Evolutionary conservation across 2,329 filamentous ascomycete genomes (phyloP), one percentile per base, ranked within the genome.

Genomic region (Diaporthe velutina): DNA sequence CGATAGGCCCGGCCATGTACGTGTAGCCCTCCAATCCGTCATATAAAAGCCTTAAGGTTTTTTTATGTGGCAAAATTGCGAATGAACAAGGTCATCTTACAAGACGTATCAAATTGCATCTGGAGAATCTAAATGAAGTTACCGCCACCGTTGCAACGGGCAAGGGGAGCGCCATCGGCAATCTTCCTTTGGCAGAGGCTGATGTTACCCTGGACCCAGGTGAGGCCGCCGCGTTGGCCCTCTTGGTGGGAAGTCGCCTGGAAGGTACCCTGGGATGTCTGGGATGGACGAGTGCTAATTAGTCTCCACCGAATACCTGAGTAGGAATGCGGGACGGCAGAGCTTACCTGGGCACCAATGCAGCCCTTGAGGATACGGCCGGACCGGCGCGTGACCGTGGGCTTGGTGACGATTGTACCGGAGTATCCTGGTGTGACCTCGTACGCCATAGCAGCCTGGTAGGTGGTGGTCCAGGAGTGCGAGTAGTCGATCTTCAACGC

Each of bases 291-390:
- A 1, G 15, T 19, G 13, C 22, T 7, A 30, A 6, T 45, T 22
- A 64, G 15, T 28, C 10, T 25, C n/a, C 35, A 45, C 5, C 4
- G 17, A 2, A 40, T 17, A 30, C 10, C 35, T 38, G 33, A 30
- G 2, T 7, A 30, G 9, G 3, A 33, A 30, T 1, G 15, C 8
- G 25, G 25, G 22, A 8, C 19, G 42, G 58, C 7, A 12, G 10
- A 33, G 40, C 58, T 45, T 38, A 64, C 58, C 38, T 64, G 58
- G 19, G 38, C 38, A 19, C 58, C 58, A 64, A 64, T 64, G 38
- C 58, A 64, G 17, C 58, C 58, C 58, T 64, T 64, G 58, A 64
- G 58, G 25, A 64, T 64, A 22, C 58, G 58, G 58, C 58, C 58
- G 58, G 15, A 45, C 25, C 58, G 38, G 38, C 58, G 58, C 38